These are phyloP conservation scores for Acanthamoeba rhysodes DNA, from an alignment of 208 protist genomes.

Conservation along the genomic window DNA sequence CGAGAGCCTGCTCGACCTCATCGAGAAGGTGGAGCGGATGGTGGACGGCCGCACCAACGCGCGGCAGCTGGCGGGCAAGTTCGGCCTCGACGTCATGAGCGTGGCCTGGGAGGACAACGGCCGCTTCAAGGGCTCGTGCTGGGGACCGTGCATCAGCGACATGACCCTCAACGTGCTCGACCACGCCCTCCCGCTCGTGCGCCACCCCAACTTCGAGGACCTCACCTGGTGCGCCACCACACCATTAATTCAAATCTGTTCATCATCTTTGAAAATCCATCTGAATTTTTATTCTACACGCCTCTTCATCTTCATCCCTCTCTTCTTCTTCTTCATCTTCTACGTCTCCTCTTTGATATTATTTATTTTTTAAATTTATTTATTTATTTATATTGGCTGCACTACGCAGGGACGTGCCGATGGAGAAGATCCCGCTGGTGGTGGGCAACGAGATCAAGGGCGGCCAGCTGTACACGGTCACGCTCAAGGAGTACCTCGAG, in stretches of 20 bases:
- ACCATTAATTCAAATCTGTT: neutral
- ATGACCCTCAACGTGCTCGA: slow-evolving; percentile 75
- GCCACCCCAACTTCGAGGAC: slow-evolving; percentile 76
- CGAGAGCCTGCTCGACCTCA: slow-evolving; percentile 2
- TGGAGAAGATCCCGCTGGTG: slow-evolving; percentile 79
- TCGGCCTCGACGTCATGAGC: slow-evolving; percentile 24
- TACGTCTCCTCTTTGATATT: too few species aligned
- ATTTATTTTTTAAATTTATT: too few species aligned
- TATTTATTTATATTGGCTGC: too few species aligned
- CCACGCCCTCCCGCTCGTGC: slow-evolving; percentile 56
- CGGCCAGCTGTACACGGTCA: slow-evolving; percentile 71
- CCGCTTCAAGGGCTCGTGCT: slow-evolving; percentile 66
- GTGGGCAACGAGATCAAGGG: slow-evolving; percentile 72
- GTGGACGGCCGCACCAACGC: slow-evolving; percentile 29
- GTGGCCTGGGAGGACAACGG: slow-evolving; percentile 72
- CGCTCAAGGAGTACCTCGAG: slow-evolving; percentile 71
- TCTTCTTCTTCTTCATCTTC: neutral
- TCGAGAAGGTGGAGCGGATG: slow-evolving; percentile 58
- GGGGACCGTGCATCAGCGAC: slow-evolving; percentile 78
- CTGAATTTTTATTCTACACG: too few species aligned
- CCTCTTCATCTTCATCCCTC: neutral
- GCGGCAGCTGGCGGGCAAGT: slow-evolving; percentile 10
- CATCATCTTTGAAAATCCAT: too few species aligned
- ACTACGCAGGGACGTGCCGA: slow-evolving; percentile 76
- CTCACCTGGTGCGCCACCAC: slow-evolving; percentile 23